phyloP scores from a whole-genome alignment of 208 protist genomes.

The Perkinsela sp. region DNA sequence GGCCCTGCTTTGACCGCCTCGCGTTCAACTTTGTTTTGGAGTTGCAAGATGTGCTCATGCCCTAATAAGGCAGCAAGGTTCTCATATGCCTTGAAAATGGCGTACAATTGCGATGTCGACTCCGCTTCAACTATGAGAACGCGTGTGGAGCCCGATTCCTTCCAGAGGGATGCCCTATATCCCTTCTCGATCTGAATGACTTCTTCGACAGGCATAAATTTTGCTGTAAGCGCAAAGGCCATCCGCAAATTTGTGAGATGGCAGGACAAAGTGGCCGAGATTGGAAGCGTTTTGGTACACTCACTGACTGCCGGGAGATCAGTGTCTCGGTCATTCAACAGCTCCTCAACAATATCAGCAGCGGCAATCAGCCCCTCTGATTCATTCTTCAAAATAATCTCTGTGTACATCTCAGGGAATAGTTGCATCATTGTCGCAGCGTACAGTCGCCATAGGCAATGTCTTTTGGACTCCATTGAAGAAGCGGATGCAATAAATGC shows the following conservation, averaged over 20 bases:
- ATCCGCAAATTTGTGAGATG: neutral
- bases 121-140: neutral
- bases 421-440: neutral
- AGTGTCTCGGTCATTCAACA: neutral
- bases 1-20: neutral
- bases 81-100: neutral
- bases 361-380: neutral
- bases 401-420: neutral
- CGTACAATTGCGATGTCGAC: neutral
- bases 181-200: neutral
- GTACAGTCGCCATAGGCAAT: neutral
- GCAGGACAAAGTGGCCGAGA: neutral
- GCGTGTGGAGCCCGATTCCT: neutral
- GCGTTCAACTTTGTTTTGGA: neutral
- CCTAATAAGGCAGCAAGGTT: neutral
- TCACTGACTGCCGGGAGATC: neutral
- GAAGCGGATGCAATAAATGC: neutral
- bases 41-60: neutral
- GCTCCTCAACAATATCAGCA: neutral
- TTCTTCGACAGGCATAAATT: neutral
- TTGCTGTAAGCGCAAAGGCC: neutral
- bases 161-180: neutral
- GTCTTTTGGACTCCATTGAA: neutral
- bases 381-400: slow-evolving; percentile 1
- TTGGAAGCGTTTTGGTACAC: neutral